Evolutionary conservation across 2,329 filamentous ascomycete genomes (phyloP), one percentile per base, ranked within the genome.

Genomic region (Phialophora expanda): DNA sequence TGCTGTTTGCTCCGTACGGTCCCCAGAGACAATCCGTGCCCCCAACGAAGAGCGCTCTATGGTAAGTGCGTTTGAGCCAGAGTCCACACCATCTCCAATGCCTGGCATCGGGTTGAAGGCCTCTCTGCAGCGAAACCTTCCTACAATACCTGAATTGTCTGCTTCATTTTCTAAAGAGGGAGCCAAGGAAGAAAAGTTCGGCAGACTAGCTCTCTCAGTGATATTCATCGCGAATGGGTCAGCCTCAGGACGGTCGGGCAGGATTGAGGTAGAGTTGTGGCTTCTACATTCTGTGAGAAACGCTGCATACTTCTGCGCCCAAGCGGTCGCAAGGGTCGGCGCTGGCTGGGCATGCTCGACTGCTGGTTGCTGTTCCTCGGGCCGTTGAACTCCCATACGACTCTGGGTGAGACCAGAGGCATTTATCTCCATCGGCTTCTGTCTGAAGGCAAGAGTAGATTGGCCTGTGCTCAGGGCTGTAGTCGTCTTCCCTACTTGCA

Each of bases 371-470:
- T 44, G 17, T 17, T 44, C 38, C 38, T 44, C 17, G 17, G 12
- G 38, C 14, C 17, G 38, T 6, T 44, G 38, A n/a, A n/a, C 38
- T 44, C 14, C 38, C 14, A 44, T n/a, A 44, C 17, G 14, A n/a
- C 38, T 28, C 26, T 22, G 26, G n/a, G 12, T n/a, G n/a, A 12
- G 12, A 11, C 48, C 20, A 51, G 24, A 32, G n/a, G 28, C 28
- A 55, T n/a, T n/a, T 12, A 28, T 28, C 12, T 22, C 26, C 14
- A 12, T 61, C 24, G 34, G 12, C 22, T 61, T 61, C 44, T 46
- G 46, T 53, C 58, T 32, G 46, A 61, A 22, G 22, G 58, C 20
- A 38, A 61, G 48, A 28, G 22, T 30, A 41, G 44, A 20, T 28
- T 22, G 58, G 28, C 9, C 20, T 12, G 12, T 22, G 24, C 26